Evolutionary conservation across 371 early-diverging fungal species (phyloP).

Genomic region (Circinella minor): DNA sequence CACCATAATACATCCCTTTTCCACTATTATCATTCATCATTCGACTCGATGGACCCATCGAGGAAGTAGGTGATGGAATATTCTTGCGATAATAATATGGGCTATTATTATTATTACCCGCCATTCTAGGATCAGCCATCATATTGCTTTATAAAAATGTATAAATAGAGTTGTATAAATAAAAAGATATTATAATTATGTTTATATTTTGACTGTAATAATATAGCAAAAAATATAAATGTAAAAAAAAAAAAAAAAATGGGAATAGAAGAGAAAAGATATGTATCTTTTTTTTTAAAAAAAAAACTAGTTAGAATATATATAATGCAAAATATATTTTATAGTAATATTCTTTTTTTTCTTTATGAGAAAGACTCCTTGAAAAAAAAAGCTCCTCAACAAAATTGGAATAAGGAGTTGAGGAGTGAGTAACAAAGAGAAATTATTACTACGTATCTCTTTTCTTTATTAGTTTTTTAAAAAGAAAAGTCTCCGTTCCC

Average conservation of each 20-base stretch:
- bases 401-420: slow-evolving; percentile 3
- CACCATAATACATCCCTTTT: slow-evolving; percentile 5
- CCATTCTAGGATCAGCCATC: slow-evolving; percentile 11
- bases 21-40: slow-evolving; percentile 7
- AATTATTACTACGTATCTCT: not conserved
- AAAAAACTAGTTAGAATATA: not conserved
- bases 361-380: not conserved
- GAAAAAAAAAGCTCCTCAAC: slow-evolving; percentile 1
- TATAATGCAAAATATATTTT: not conserved
- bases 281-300: not conserved
- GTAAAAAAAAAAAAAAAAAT: not conserved
- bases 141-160: slow-evolving; percentile 6
- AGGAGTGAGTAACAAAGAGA: not conserved
- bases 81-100: slow-evolving; percentile 9
- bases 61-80: slow-evolving; percentile 1
- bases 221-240: not conserved
- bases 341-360: not conserved
- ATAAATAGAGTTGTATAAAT: not conserved
- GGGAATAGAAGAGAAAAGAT: not conserved
- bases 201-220: not conserved
- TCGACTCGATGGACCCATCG: not conserved
- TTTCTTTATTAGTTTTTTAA: too few relatives aligned
- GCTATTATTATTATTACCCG: not conserved
- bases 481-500: not conserved
- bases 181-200: not conserved